phyloP scores from a whole-genome alignment of 768 basidiomycete species.

The Lentinula boryana region DNA sequence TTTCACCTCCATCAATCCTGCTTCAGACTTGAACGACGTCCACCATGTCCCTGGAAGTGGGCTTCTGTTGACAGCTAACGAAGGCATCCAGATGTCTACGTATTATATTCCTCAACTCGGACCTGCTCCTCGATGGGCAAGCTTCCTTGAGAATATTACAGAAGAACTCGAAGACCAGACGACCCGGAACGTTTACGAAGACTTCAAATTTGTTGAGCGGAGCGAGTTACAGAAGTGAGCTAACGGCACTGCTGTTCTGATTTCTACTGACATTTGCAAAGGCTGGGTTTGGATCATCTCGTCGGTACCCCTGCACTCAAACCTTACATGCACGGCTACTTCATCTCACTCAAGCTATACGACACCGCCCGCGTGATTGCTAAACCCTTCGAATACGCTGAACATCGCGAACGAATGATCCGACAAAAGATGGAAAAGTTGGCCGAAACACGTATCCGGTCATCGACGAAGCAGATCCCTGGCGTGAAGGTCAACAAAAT shows the following conservation, averaged over 20 bases:
- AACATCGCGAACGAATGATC: conserved; percentile 86
- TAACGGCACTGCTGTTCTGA: conserved; percentile 1
- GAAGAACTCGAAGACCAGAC: conserved; percentile 96
- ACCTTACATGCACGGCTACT: conserved; percentile 99
- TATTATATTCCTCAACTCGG: conserved; percentile 97
- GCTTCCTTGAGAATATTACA: conserved; percentile 97
- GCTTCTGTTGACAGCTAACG: conserved; percentile 87
- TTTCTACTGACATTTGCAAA: conserved; percentile 22
- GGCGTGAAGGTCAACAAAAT: conserved; percentile 72
- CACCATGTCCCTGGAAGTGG: conserved; percentile 89
- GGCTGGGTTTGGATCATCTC: conserved; percentile 92
- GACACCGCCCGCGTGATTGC: conserved; percentile 93
- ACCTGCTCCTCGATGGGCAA: conserved; percentile 94
- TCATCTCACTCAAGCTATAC: conserved; percentile 92
- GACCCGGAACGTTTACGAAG: conserved; percentile 78
- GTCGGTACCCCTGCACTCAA: conserved; percentile 93
- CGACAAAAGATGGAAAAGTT: conserved; percentile 89
- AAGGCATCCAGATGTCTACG: conserved; percentile 92
- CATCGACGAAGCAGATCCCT: conserved; percentile 53
- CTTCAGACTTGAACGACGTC: conserved; percentile 83
- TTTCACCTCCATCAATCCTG: conserved; percentile 89
- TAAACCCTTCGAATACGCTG: conserved; percentile 93
- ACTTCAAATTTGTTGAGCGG: conserved; percentile 95
- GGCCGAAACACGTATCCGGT: conserved; percentile 87
- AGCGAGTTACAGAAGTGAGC: conserved; percentile 79